These are phyloP conservation scores for Musa troglodytarum DNA, from an alignment of 176 grass and related monocot species.

Conservation along the genomic window DNA sequence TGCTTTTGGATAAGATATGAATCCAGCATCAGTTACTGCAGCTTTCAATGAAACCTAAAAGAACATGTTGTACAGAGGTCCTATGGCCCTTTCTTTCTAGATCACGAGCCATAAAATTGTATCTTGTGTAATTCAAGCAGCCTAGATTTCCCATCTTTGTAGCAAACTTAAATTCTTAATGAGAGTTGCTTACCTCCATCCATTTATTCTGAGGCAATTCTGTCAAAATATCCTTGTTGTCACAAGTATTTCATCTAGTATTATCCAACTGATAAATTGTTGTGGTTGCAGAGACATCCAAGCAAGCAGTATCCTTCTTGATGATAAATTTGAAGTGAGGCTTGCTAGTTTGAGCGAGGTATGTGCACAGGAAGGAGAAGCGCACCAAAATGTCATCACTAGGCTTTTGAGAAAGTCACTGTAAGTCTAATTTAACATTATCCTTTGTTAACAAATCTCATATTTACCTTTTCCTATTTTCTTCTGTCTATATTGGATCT, in stretches of 20 bases:
- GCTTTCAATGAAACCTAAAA: too few relatives aligned
- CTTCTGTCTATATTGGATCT: background rate
- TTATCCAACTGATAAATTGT: background rate
- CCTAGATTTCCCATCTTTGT: background rate
- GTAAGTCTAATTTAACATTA: slow-evolving; percentile 32
- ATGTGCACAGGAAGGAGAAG: slow-evolving; percentile 52
- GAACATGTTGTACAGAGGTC: too few relatives aligned
- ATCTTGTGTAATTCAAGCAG: too few relatives aligned
- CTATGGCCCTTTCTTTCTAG: background rate
- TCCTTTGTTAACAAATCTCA: background rate
- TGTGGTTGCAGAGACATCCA: slow-evolving; percentile 81
- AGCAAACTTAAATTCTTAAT: background rate
- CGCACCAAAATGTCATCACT: slow-evolving; percentile 60
- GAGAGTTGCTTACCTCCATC: background rate
- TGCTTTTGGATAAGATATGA: too few relatives aligned
- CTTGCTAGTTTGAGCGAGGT: slow-evolving; percentile 81
- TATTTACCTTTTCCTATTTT: too few relatives aligned
- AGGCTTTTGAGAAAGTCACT: slow-evolving; percentile 79
- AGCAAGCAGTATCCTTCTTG: slow-evolving; percentile 90
- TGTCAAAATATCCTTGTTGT: slow-evolving; percentile 4
- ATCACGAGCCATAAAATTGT: too few relatives aligned
- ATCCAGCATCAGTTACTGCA: too few relatives aligned
- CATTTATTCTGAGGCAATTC: background rate
- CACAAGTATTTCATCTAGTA: background rate
- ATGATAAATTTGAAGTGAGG: slow-evolving; percentile 87